Evolutionary conservation across 495 filamentous ascomycete genomes (phyloP).

Genomic region (Trypethelium eluteriae): DNA sequence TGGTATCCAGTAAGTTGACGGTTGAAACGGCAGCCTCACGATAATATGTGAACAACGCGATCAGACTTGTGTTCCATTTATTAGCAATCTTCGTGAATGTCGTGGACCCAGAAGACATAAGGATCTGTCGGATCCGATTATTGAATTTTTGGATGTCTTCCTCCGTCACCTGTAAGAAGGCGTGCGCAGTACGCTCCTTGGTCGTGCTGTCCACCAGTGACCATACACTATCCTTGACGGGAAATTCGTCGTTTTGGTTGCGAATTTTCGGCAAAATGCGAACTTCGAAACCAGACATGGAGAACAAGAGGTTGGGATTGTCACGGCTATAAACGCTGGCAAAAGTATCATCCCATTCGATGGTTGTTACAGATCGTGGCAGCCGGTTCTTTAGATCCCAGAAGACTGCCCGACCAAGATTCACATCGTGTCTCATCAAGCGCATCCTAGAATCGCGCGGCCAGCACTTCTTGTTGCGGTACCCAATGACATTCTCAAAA

Average conservation of each 20-base stretch:
- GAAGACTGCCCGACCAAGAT: constrained; percentile 94
- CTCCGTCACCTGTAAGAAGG: constrained; percentile 96
- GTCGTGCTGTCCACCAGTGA: constrained; percentile 91
- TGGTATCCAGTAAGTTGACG: constrained; percentile 90
- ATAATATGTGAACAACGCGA: constrained; percentile 99
- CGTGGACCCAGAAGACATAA: constrained; percentile 97
- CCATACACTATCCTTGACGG: constrained; percentile 96
- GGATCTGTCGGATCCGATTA: constrained; percentile 94
- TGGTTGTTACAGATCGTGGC: constrained; percentile 88
- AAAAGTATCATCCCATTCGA: constrained; percentile 99
- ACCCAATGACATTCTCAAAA: constrained; percentile 98
- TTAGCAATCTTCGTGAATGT: constrained; percentile 99
- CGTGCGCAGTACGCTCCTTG: constrained; percentile 95
- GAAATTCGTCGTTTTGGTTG: constrained; percentile 93
- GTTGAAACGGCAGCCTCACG: constrained; percentile 97
- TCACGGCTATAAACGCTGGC: constrained; percentile 98
- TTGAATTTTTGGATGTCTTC: constrained; percentile 99
- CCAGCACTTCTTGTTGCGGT: constrained; percentile 99
- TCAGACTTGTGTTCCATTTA: constrained; percentile 98
- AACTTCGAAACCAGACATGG: constrained; percentile 98
- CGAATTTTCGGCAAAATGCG: constrained; percentile 93
- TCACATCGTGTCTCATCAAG: constrained; percentile 98
- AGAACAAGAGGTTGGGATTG: constrained; percentile 95
- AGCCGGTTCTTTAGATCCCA: constrained; percentile 98
- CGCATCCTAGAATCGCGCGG: constrained; percentile 96